phyloP scores from a whole-genome alignment of 495 filamentous ascomycete genomes.

The Neurospora discreta region DNA sequence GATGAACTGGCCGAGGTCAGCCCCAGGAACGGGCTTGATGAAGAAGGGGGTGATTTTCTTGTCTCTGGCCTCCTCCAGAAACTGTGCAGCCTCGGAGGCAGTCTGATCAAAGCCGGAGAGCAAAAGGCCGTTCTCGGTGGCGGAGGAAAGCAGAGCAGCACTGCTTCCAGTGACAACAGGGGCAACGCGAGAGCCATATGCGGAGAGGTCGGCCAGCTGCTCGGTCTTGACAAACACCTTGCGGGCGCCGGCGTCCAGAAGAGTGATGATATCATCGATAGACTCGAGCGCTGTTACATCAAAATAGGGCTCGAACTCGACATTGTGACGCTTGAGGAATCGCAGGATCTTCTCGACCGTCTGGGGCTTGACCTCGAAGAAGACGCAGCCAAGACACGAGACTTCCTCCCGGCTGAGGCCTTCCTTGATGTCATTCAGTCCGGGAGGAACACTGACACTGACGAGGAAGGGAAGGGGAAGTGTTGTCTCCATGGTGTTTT shows the following conservation, averaged over 20 bases:
- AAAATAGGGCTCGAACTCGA: constrained; percentile 57
- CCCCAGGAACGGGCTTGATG: constrained; percentile 30
- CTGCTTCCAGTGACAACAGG: constrained; percentile 24
- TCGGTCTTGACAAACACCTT: constrained; percentile 72
- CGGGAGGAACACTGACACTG: constrained; percentile 44
- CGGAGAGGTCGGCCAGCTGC: constrained; percentile 37
- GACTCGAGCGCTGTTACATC: constrained; percentile 62
- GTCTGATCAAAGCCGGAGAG: constrained; percentile 35
- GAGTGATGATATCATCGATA: constrained; percentile 58
- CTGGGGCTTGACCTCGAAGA: constrained; percentile 50
- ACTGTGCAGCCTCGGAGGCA: constrained; percentile 26
- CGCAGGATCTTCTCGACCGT: constrained; percentile 47
- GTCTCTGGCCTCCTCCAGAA: constrained; percentile 33
- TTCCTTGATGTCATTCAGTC: constrained; percentile 32
- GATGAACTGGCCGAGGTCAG: constrained; percentile 41
- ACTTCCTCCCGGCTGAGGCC: constrained; percentile 59
- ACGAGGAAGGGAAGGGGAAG: constrained; percentile 47
- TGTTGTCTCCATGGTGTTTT: constrained; percentile 39
- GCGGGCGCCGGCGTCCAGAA: constrained; percentile 78
- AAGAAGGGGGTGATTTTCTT: constrained; percentile 36
- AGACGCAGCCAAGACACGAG: constrained; percentile 66
- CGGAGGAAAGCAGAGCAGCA: constrained; percentile 17
- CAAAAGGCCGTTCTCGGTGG: constrained; percentile 31
- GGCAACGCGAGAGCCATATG: constrained; percentile 34
- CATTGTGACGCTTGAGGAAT: constrained; percentile 60